These are phyloP conservation scores for Fusarium albidum DNA, from an alignment of 2,329 filamentous ascomycete species.

Conservation along the genomic window DNA sequence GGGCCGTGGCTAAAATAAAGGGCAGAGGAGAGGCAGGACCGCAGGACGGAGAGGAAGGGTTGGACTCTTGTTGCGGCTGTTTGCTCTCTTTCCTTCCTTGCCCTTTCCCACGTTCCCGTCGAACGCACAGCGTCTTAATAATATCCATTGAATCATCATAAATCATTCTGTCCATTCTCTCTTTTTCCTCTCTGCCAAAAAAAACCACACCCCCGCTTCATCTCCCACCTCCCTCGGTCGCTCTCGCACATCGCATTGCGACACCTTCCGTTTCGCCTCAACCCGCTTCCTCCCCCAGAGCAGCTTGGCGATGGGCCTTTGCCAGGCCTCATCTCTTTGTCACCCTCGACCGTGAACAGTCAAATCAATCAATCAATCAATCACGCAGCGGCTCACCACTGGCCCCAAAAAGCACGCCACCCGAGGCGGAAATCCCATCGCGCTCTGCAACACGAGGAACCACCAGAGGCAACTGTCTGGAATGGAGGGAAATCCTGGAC, in stretches of 20 bases:
- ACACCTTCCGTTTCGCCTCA: slow-evolving; percentile 4
- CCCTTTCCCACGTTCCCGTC: not conserved
- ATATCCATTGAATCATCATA: slow-evolving; percentile 2
- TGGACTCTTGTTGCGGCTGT: not conserved
- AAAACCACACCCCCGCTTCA: not conserved
- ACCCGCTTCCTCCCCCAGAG: not conserved
- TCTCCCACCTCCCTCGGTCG: not conserved
- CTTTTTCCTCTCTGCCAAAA: not conserved
- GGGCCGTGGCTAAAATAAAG: not conserved
- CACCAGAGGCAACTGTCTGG: slow-evolving; percentile 19
- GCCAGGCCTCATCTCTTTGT: slow-evolving; percentile 4
- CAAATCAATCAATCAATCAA: not conserved
- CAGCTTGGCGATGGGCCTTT: slow-evolving; percentile 19
- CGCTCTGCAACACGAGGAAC: slow-evolving; percentile 18
- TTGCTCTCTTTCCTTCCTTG: not conserved
- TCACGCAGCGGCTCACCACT: slow-evolving; percentile 6
- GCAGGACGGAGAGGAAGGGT: not conserved
- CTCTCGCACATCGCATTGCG: not conserved
- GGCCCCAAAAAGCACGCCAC: slow-evolving; percentile 2
- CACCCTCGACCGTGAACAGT: slow-evolving; percentile 2
- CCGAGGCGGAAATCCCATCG: not conserved
- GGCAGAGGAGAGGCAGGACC: not conserved
- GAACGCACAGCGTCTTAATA: not conserved
- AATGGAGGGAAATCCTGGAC: slow-evolving; percentile 41
- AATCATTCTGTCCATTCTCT: not conserved